Evolutionary conservation across 2,329 filamentous ascomycete genomes (phyloP), one percentile per base, ranked within the genome.

Genomic region (Celoporthe dispersa): DNA sequence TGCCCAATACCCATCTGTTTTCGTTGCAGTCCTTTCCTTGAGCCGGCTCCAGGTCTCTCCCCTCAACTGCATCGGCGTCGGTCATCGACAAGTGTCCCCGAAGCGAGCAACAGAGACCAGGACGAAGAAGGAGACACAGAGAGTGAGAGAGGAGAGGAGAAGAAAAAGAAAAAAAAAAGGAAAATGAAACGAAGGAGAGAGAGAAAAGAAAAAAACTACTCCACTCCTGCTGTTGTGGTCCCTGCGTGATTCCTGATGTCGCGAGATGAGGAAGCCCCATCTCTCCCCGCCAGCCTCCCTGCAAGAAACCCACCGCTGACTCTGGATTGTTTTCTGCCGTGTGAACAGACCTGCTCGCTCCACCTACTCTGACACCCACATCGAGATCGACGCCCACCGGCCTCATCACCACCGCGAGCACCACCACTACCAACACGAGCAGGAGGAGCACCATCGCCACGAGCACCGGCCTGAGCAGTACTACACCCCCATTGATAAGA

Each of bases 351-450:
- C 81, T 77, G 33, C 55, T 25, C 78, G 75, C 64, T 76, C 77
- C 69, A 77, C 75, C 77, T 90, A 88, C 84, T 83, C 86, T 77
- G 88, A 91, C 80, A 86, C 88, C 80, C 88, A 89, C 80, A 82
- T 92, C 81, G 88, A 93, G 82, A 84, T 90, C 78, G 86, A 92
- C 80, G 77, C 77, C 74, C 85, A 70, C 61, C 68, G 64, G 8
- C 68, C 63, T 39, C 67, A 41, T 25, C 59, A 81, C n/a, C 77
- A 77, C 74, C 84, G 84, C 53, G 31, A 59, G 5, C 55, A 60
- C 25, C 57, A 60, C 8, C 57, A 62, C 22, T 31, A 60, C 8
- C 57, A 62, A 9, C 59, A 62, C 74, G 77, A 79, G 3, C 51
- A 55, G 25, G n/a, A 55, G 25, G n/a, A 55, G 25, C 51, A 55